Base-by-base conservation (phyloP, 176 grass and related monocot species). In the Juncus effusus region DNA sequence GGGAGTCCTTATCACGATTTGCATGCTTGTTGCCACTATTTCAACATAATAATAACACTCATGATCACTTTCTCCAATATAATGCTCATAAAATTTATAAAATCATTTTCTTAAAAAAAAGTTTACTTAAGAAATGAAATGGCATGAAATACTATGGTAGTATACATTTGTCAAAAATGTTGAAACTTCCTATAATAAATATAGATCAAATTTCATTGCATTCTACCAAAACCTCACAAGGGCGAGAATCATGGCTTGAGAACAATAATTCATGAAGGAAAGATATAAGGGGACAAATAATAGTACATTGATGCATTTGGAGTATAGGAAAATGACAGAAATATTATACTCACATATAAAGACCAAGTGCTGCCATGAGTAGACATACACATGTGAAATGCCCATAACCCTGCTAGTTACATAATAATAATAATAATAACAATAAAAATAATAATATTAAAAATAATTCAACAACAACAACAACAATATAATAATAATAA, bases 371-470 rank as follows among this genome's bases (percentile, higher is more conserved):
- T 28, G 9, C 35, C 42, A 6, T 59, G 19, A 28, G 19, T 28
- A 60, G 69, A 72, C 69, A 72, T 28, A 15, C 42, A 49, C 69
- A 72, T 72, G 69, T 72, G 69, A 37, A 47, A 6, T 70, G 67
- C 39, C 14, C 19, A 40, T 4, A 28, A 28, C 44, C 44, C 44
- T 47, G 1, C 44, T 6, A 47, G 9, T 6, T 47, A 47, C 19
- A 28, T 28, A 28, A 28, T 28, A 28, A 28, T 28, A 28, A 28
- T 28, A 28, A 28, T 28, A 28, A 28, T 28, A 28, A 28, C 19
- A 28, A 28, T 28, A 28, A 28, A 28, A 28, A 28, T 28, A 28
- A 28, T 28, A 28, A 28, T 28, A 28, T 28, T 28, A 28, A 28
- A 28, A 28, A 28, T 28, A 28, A 28, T 28, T n/a, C n/a, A n/a